Percentiles rank a stretch among this genome's conserved stretches.
phyloP scores from a whole-genome alignment of 176 grass and related monocot species.

The Eragrostis curvula region DNA sequence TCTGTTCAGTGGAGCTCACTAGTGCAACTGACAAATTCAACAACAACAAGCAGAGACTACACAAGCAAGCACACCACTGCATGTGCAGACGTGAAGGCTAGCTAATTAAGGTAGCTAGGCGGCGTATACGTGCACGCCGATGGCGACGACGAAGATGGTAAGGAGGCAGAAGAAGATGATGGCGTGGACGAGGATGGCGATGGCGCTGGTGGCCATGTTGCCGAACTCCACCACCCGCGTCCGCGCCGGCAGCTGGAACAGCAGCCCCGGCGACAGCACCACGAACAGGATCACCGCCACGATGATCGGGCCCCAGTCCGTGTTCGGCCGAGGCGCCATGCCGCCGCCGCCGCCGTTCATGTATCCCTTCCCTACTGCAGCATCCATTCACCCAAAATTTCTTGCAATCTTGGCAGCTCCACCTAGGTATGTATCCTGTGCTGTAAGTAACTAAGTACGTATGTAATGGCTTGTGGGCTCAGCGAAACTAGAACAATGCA shows the following conservation, averaged over 20 bases:
- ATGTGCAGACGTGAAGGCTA: background rate
- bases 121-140: constrained; percentile 77
- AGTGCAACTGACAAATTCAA: too few relatives aligned
- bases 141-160: constrained; percentile 79
- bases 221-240: constrained; percentile 76
- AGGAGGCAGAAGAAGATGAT: constrained; percentile 86
- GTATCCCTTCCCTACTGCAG: background rate
- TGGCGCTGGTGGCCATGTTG: constrained; percentile 83
- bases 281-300: constrained; percentile 92
- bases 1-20: background rate
- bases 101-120: constrained; percentile 19
- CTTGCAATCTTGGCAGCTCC: background rate
- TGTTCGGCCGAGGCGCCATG: constrained; percentile 42
- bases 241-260: constrained; percentile 79
- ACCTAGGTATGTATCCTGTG: background rate
- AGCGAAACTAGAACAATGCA: background rate
- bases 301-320: constrained; percentile 87
- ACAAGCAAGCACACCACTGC: too few relatives aligned
- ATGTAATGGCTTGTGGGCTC: background rate
- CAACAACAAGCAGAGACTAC: too few relatives aligned
- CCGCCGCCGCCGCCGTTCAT: constrained; percentile 4
- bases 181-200: constrained; percentile 84
- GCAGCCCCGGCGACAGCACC: constrained; percentile 74
- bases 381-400: background rate
- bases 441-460: background rate